Evolutionary conservation across 495 filamentous ascomycete species (phyloP).

Genomic region (Aspergillus haitiensis): DNA sequence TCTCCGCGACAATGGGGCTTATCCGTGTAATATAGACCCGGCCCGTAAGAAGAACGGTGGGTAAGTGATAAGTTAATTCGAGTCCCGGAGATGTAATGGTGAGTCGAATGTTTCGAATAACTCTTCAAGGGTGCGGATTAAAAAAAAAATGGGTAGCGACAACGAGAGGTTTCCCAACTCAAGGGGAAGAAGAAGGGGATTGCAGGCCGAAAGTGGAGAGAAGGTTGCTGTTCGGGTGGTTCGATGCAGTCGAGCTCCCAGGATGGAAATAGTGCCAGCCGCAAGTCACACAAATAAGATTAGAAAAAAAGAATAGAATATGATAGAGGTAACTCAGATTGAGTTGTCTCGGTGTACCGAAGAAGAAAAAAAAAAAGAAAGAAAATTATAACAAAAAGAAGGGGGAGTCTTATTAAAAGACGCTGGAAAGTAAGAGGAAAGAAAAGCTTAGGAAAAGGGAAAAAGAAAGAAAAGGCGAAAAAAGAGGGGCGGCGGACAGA

Average conservation of each 20-base stretch:
- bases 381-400: slow-evolving; percentile 1
- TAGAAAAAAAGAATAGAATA: slow-evolving; percentile 7
- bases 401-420: slow-evolving; percentile 13
- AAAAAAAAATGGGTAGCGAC: no score
- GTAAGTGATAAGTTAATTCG: neutral
- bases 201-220: neutral
- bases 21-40: neutral
- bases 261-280: slow-evolving; percentile 12
- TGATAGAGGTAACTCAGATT: slow-evolving; percentile 17
- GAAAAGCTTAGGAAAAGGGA: slow-evolving; percentile 5
- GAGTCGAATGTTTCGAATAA: no score
- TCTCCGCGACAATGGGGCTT: slow-evolving; percentile 13
- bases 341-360: slow-evolving; percentile 17
- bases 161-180: neutral
- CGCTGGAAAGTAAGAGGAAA: slow-evolving; percentile 15
- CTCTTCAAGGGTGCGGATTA: neutral
- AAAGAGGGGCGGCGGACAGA: slow-evolving; percentile 25
- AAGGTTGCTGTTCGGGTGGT: neutral
- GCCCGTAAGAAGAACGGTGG: neutral
- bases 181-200: neutral
- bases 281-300: slow-evolving; percentile 3
- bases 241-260: slow-evolving; percentile 3
- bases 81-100: no score
- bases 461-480: slow-evolving; percentile 12
- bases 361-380: neutral